Evolutionary conservation across 768 basidiomycete species (phyloP).

Genomic region (Clitopilus passeckerianus): DNA sequence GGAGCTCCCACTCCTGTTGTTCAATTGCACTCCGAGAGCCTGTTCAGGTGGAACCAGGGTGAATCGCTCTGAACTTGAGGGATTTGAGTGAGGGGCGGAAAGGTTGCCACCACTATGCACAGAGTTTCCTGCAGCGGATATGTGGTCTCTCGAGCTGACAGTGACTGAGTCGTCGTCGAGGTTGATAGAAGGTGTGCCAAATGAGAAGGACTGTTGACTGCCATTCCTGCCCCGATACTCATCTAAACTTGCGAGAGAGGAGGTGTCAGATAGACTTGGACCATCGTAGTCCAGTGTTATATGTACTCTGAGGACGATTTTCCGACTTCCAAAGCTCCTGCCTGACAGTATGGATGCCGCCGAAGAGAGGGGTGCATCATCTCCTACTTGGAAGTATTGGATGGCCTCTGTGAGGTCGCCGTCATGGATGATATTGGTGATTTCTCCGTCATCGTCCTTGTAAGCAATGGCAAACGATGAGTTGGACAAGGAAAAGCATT

Average conservation of each 20-base stretch:
- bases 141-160: conserved; percentile 64
- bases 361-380: conserved; percentile 68
- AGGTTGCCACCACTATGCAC: background rate
- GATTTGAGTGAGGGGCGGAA: background rate
- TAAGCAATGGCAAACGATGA: conserved; percentile 73
- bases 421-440: conserved; percentile 61
- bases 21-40: background rate
- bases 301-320: conserved; percentile 72
- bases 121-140: conserved; percentile 14
- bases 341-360: conserved; percentile 72
- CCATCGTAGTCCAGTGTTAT: conserved; percentile 89
- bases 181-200: conserved; percentile 36
- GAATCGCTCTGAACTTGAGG: background rate
- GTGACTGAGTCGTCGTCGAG: conserved; percentile 73
- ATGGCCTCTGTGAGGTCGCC: conserved; percentile 82
- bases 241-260: conserved; percentile 74
- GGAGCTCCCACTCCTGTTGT: background rate
- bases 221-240: conserved; percentile 59
- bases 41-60: background rate
- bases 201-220: conserved; percentile 52
- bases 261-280: conserved; percentile 85
- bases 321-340: conserved; percentile 59
- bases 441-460: conserved; percentile 86
- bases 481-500: conserved; percentile 73
- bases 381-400: conserved; percentile 78